These are phyloP conservation scores for Suillus fuscotomentosus DNA, from an alignment of 768 basidiomycete genomes.

Conservation along the genomic window DNA sequence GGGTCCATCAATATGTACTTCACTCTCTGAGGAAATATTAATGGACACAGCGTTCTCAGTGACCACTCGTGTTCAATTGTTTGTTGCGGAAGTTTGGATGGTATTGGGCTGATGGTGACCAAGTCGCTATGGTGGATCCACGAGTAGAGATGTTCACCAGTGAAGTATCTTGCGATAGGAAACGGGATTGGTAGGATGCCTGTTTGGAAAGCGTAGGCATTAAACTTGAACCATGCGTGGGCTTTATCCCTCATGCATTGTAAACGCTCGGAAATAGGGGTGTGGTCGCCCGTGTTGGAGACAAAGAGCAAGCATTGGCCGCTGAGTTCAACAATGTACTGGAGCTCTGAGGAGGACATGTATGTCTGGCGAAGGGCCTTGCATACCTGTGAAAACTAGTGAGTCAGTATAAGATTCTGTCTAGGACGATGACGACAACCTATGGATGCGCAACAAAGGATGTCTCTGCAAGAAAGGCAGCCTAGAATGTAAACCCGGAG, in stretches of 20 bases:
- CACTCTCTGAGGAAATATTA: background rate
- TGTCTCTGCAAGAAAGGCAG: background rate
- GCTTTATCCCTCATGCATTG: background rate
- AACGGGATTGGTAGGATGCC: background rate
- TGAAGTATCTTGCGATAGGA: background rate
- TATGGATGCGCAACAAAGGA: background rate
- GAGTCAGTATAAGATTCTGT: background rate
- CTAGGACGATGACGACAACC: background rate
- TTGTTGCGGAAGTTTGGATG: background rate
- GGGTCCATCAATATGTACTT: background rate
- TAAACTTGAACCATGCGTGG: background rate
- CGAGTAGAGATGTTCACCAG: background rate
- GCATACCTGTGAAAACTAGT: background rate
- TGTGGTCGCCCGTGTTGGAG: background rate
- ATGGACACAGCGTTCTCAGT: background rate
- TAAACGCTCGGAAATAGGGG: background rate
- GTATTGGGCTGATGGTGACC: background rate
- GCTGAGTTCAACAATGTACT: background rate
- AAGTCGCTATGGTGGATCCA: background rate
- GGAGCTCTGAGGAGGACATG: background rate
- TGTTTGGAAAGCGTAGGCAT: background rate
- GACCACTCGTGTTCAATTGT: background rate
- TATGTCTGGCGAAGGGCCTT: background rate
- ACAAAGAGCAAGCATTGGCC: background rate
- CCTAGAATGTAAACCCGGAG: background rate